phyloP scores from a whole-genome alignment of 2,329 filamentous ascomycete genomes.

The Lizonia empirigonia region DNA sequence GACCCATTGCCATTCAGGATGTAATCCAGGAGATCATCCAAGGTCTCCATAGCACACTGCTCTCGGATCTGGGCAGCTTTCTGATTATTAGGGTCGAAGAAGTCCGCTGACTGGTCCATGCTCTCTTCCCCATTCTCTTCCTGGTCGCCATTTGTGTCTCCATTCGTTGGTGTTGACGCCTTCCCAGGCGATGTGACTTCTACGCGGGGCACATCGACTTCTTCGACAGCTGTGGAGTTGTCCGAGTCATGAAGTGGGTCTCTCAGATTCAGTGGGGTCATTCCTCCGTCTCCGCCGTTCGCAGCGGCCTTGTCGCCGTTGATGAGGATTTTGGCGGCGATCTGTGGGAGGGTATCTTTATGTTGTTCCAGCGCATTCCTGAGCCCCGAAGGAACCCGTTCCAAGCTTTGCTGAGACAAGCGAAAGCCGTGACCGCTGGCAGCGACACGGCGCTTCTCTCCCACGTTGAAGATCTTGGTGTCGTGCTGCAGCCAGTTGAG shows the following conservation, averaged over 20 bases:
- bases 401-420: constrained; percentile 40
- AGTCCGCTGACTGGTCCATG: constrained; percentile 87
- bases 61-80: constrained; percentile 83
- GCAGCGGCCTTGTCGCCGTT: constrained; percentile 58
- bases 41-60: constrained; percentile 87
- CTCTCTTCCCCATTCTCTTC: constrained; percentile 53
- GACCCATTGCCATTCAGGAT: constrained; percentile 81
- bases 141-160: constrained; percentile 22
- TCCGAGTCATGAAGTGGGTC: constrained; percentile 32
- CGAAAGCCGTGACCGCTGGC: constrained; percentile 63
- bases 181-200: constrained; percentile 44
- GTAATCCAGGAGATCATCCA: constrained; percentile 91
- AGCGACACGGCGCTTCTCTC: constrained; percentile 82
- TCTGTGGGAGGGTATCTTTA: constrained; percentile 39
- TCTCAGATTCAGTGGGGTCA: constrained; percentile 42
- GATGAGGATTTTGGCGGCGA: constrained; percentile 63
- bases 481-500: constrained; percentile 97
- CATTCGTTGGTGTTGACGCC: constrained; percentile 24
- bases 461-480: constrained; percentile 95
- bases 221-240: constrained; percentile 36
- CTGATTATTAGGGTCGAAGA: constrained; percentile 91
- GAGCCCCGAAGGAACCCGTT: constrained; percentile 34
- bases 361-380: constrained; percentile 33
- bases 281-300: constrained; percentile 36
- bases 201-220: constrained; percentile 32